phyloP scores from a whole-genome alignment of 352 stramenopile species.

The Halophytophthora batemanensis region DNA sequence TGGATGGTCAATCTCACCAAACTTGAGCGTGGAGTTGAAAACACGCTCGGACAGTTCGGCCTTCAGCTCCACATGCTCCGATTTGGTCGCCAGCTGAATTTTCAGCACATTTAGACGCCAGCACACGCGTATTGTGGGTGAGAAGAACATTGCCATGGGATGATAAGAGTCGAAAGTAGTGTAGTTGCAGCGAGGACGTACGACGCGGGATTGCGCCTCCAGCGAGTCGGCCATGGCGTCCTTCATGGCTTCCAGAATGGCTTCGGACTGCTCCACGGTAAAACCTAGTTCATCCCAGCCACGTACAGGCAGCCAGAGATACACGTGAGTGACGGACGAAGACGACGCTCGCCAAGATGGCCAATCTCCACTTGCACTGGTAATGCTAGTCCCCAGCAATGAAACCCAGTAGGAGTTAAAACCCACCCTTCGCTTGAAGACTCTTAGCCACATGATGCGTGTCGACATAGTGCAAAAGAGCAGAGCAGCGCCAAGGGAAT shows the following conservation, averaged over 20 bases:
- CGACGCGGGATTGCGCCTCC: slow-evolving; percentile 63
- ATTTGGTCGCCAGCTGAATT: slow-evolving; percentile 79
- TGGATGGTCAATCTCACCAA: slow-evolving; percentile 37
- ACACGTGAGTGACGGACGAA: not conserved
- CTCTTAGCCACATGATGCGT: slow-evolving; percentile 79
- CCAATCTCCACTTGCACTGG: not conserved
- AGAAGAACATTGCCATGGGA: not conserved
- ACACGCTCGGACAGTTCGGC: slow-evolving; percentile 85
- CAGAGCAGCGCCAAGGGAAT: not conserved
- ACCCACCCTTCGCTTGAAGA: slow-evolving; percentile 76
- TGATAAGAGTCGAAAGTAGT: not conserved
- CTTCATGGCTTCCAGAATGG: slow-evolving; percentile 82
- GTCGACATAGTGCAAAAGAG: slow-evolving; percentile 4
- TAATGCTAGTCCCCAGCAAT: not conserved
- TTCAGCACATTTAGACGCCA: not conserved
- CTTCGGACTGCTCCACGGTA: slow-evolving; percentile 57
- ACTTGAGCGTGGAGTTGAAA: slow-evolving; percentile 89
- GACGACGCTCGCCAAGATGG: too few species aligned
- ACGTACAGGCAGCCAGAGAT: not conserved
- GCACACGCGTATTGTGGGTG: not conserved
- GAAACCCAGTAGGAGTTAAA: too few species aligned
- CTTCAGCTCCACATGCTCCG: slow-evolving; percentile 82
- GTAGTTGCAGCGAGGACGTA: slow-evolving; percentile 23
- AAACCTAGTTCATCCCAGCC: slow-evolving; percentile 45
- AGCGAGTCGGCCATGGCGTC: slow-evolving; percentile 77